phyloP scores from a whole-genome alignment of 2,329 filamentous ascomycete species.

The Botrytis elliptica region DNA sequence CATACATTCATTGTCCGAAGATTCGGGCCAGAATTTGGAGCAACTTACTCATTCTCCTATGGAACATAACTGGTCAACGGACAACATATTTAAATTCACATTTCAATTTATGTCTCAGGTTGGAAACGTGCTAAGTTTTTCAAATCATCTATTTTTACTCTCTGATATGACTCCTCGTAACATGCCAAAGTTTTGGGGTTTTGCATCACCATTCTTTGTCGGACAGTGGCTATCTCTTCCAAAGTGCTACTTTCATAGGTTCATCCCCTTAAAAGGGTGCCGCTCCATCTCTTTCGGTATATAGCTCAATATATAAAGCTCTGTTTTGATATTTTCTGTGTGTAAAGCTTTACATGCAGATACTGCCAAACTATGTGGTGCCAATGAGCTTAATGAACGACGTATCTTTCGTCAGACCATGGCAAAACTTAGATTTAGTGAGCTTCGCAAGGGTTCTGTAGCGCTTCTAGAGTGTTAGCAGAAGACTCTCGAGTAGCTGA shows the following conservation, averaged over 20 bases:
- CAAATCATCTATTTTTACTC: neutral
- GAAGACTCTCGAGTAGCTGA: too few relatives aligned
- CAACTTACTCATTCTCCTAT: neutral
- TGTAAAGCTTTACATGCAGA: too few relatives aligned
- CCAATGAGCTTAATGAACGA: too few relatives aligned
- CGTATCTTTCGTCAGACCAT: too few relatives aligned
- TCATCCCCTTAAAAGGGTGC: rapidly evolving
- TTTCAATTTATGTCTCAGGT: neutral
- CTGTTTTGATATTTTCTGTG: neutral
- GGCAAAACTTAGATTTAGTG: too few relatives aligned
- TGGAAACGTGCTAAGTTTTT: neutral
- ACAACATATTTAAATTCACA: neutral
- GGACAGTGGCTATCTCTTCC: neutral
- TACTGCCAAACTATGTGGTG: too few relatives aligned
- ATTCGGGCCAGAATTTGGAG: neutral
- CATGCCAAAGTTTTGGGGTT: neutral
- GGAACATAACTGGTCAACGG: neutral
- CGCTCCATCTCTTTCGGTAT: too few relatives aligned
- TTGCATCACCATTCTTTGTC: neutral
- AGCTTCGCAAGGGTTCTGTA: too few relatives aligned
- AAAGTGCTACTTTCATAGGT: rapidly evolving
- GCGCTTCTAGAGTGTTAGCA: too few relatives aligned
- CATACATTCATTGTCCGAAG: neutral
- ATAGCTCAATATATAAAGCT: too few relatives aligned
- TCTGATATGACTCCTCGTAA: neutral